Percentiles rank a stretch among this genome's conserved stretches.
Evolutionary conservation across 768 basidiomycete species (phyloP).

Genomic region (Holtermannia corniformis): DNA sequence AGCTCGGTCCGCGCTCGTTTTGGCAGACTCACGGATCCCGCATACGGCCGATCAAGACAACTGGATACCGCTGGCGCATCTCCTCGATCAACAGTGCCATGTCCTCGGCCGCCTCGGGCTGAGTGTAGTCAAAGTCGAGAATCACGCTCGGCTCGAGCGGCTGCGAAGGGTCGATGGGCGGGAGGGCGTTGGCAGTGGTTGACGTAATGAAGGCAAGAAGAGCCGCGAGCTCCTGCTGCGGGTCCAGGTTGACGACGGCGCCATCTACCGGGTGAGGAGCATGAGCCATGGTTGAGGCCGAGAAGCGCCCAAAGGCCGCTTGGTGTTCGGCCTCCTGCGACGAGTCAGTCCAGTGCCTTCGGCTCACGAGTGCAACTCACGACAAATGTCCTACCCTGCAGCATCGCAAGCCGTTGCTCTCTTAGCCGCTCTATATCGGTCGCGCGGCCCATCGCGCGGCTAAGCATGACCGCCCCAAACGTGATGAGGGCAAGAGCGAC

Average conservation of each 20-base stretch:
- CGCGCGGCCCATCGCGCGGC: constrained; percentile 11
- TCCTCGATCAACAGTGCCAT: constrained; percentile 31
- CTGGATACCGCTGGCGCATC: constrained; percentile 32
- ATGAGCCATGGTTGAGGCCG: too few species aligned
- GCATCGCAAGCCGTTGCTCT: constrained; percentile 5
- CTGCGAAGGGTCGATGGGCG: constrained; percentile 22
- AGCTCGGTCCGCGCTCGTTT: background rate
- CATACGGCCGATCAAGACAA: constrained; percentile 39
- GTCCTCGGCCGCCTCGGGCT: constrained; percentile 27
- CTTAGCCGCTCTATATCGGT: constrained; percentile 8
- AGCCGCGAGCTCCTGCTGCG: constrained; percentile 29
- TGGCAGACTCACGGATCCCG: constrained; percentile 24
- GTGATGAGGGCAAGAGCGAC: constrained; percentile 20
- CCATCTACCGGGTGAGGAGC: background rate
- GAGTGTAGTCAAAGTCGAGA: constrained; percentile 40
- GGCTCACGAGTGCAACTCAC: background rate
- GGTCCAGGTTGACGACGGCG: background rate
- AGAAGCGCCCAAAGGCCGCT: background rate
- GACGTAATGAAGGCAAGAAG: constrained; percentile 37
- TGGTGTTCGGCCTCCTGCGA: background rate
- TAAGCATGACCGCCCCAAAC: constrained; percentile 19
- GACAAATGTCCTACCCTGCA: constrained; percentile 7
- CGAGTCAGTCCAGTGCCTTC: too few species aligned
- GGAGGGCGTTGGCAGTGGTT: constrained; percentile 35
- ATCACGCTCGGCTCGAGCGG: constrained; percentile 33